Base-by-base conservation (phyloP, 2,329 filamentous ascomycete genomes). In the Neophaeococcomyces aloes region DNA sequence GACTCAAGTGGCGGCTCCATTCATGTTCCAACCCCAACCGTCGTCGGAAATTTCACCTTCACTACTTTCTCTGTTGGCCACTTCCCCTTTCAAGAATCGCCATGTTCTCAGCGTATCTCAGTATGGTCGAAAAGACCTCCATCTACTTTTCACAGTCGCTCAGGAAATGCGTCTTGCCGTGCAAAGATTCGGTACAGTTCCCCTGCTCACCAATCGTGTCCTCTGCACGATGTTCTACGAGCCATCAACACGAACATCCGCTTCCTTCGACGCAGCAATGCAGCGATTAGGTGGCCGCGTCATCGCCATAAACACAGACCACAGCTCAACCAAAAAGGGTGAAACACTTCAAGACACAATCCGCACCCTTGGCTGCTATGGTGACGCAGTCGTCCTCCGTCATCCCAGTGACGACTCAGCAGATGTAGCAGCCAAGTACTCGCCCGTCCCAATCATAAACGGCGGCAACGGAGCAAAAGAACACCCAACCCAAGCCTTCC, bases 261-360 rank as follows among this genome's bases (percentile, higher is more conserved):
- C 85, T 29, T 98, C 91, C 3, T 98, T 98, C 57, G 91, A 98
- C 60, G 85, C 89, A 45, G 91, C 91, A 32, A 98, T 98, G 91
- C 93, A 98, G 72, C 83, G 93, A 41, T 81, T 98, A 4, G 91
- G 91, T 54, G 91, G 91, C 37, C 78, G 86, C 38, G 89, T 83
- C 2, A 75, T 98, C 42, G 74, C 81, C 41, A 81, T 96, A 59
- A 73, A 86, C 31, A 93, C 89, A 2, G 76, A 80, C 4, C 78
- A 85, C 55, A 95, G 89, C 2, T 94, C 86, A 11, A 88, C 88
- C 3, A 77, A 88, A 65, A 98, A 98, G 75, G 91, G 91, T 32
- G 91, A 98, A 70, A 81, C 82, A 3, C 76, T 98, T 14, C 86
- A 91, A 59, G 91, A 98, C 61, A 94, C 87, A 11, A 78, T 98